These are phyloP conservation scores for Leccinum ochraceum DNA, from an alignment of 768 basidiomycete species.

Conservation along the genomic window DNA sequence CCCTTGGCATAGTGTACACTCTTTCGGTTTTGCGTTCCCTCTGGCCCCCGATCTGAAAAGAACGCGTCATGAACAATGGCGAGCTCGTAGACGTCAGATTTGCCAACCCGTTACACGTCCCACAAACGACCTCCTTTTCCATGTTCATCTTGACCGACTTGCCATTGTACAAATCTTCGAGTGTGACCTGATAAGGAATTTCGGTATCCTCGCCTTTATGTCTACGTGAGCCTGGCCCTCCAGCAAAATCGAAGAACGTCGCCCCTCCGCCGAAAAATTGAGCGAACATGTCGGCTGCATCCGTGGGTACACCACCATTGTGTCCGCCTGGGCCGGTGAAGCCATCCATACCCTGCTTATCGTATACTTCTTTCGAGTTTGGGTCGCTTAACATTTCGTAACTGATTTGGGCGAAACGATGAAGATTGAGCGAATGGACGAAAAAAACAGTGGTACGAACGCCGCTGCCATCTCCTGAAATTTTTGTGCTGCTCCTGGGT, in stretches of 20 bases:
- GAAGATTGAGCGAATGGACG: conserved; percentile 3
- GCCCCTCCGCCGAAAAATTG: conserved; percentile 64
- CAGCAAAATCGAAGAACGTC: conserved; percentile 69
- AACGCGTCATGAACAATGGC: conserved; percentile 6
- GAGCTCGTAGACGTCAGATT: not conserved
- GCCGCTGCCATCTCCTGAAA: conserved; percentile 92
- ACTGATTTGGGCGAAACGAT: conserved; percentile 38
- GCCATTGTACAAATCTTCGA: conserved; percentile 93
- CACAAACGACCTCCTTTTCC: conserved; percentile 83
- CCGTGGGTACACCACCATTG: conserved; percentile 44
- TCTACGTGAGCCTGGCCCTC: conserved; percentile 45
- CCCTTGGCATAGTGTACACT: conserved; percentile 80
- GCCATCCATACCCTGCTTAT: conserved; percentile 71
- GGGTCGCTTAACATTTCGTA: conserved; percentile 83
- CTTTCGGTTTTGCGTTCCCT: conserved; percentile 80
- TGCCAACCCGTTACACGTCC: conserved; percentile 74
- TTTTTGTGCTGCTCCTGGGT: conserved; percentile 77
- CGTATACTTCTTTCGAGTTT: conserved; percentile 69
- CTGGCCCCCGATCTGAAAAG: conserved; percentile 72
- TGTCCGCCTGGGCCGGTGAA: conserved; percentile 50
- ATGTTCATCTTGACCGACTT: conserved; percentile 87
- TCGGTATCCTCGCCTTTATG: conserved; percentile 71
- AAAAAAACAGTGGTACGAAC: conserved; percentile 44
- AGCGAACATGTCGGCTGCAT: conserved; percentile 70
- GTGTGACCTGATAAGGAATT: conserved; percentile 79